Percentiles rank a stretch among this genome's conserved stretches.
These are phyloP conservation scores for Suhomyces kilbournensis DNA, from an alignment of 805 yeast genomes.

Conservation along the genomic window DNA sequence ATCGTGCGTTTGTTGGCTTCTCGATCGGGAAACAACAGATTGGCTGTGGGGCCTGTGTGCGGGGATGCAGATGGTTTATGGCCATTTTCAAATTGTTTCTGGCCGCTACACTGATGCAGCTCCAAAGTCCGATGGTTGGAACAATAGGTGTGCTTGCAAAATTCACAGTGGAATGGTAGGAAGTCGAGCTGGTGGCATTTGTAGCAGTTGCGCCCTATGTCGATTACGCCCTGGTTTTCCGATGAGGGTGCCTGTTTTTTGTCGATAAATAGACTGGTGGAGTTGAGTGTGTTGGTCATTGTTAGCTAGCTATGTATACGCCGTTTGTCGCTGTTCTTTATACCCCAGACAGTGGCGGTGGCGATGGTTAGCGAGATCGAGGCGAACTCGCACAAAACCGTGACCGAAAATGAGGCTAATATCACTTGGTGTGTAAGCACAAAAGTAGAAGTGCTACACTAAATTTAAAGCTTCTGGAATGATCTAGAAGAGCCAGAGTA, in stretches of 20 bases:
- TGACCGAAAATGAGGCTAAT: neutral
- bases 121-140: slow-evolving; percentile 44
- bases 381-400: neutral
- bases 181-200: slow-evolving; percentile 55
- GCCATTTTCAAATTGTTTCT: slow-evolving; percentile 2
- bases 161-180: slow-evolving; percentile 54
- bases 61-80: slow-evolving; percentile 1
- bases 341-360: slow-evolving; percentile 12
- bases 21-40: slow-evolving; percentile 52
- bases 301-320: neutral
- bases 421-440: neutral
- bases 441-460: neutral
- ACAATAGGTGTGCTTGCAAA: slow-evolving; percentile 46
- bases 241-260: slow-evolving; percentile 17
- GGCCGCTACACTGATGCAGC: slow-evolving; percentile 31
- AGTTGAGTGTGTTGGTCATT: slow-evolving; percentile 2
- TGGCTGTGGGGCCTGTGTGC: slow-evolving; percentile 34
- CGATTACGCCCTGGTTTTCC: slow-evolving; percentile 40
- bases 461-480: neutral
- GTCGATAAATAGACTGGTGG: slow-evolving; percentile 20
- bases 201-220: slow-evolving; percentile 57
- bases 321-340: neutral
- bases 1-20: slow-evolving; percentile 38
- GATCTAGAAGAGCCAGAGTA: neutral
- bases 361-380: slow-evolving; percentile 4